A percentile compares a stretch with the other conserved stretches of the same genome.
phyloP scores from a whole-genome alignment of 129 eudicot species.

The Flaveria linearis region DNA sequence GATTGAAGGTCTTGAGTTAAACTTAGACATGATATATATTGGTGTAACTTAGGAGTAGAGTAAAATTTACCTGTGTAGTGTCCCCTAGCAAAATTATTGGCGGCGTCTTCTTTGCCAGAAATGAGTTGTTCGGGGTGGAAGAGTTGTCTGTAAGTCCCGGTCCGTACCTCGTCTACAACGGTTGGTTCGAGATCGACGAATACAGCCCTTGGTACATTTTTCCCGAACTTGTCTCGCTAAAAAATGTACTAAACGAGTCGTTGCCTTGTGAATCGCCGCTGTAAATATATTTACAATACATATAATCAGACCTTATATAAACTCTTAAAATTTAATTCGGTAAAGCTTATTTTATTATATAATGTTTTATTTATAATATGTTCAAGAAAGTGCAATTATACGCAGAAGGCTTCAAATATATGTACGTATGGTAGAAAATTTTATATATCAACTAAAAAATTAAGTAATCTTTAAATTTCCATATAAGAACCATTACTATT shows the following conservation, averaged over 20 bases:
- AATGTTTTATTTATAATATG: too few relatives aligned
- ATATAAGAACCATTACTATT: too few relatives aligned
- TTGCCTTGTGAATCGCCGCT: slow-evolving; percentile 43
- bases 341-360: too few relatives aligned
- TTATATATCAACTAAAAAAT: too few relatives aligned
- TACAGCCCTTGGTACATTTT: slow-evolving; percentile 59
- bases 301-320: neutral
- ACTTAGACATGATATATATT: too few relatives aligned
- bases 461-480: too few relatives aligned
- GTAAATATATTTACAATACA: slow-evolving; percentile 4
- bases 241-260: slow-evolving; percentile 62
- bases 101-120: slow-evolving; percentile 70
- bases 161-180: slow-evolving; percentile 54
- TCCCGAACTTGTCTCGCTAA: slow-evolving; percentile 56
- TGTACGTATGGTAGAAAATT: too few relatives aligned
- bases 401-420: too few relatives aligned
- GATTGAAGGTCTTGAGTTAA: too few relatives aligned
- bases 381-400: too few relatives aligned
- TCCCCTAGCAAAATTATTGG: slow-evolving; percentile 69
- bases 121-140: slow-evolving; percentile 70
- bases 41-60: too few relatives aligned
- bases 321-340: neutral
- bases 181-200: slow-evolving; percentile 62
- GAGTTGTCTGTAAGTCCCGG: slow-evolving; percentile 51
- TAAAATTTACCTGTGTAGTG: slow-evolving; percentile 16